Base-by-base conservation (phyloP, 805 yeast species). In the Teunomyces kruisii region DNA sequence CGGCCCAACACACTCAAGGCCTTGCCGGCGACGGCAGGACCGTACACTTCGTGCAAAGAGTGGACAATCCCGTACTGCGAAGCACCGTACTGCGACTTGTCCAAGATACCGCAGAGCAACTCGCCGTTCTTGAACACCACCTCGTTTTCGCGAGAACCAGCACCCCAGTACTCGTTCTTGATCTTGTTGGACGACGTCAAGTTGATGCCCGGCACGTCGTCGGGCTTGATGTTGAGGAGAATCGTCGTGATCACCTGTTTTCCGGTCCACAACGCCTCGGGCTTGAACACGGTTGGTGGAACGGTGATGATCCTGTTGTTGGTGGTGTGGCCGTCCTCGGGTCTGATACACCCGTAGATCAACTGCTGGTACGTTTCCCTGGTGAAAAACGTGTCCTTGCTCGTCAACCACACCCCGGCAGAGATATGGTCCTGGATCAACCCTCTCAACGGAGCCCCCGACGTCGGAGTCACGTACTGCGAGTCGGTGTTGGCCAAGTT, bases 381-480 rank as follows among this genome's bases (percentile, higher is more conserved):
- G 9, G 92, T 84, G 76, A 92, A 92, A 63, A 89, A 88, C 28
- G 91, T 72, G 61, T 95, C 98, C 68, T 91, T 89, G 68, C 75
- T 89, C 6, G 99, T 94, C 61, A 94, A 77, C 98, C 98, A 94
- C 33, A 95, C 96, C 74, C 99, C 99, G 7, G 98, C 98, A 58
- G 95, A 85, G 70, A 94, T 90, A 63, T 95, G 99, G 74, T 94
- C 99, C 76, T 94, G 99, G 68, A 95, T 95, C 67, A 94, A 78
- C 71, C 99, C 99, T 80, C 99, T 87, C 51, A 95, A 84, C 29
- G 99, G 99, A 47, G 96, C 78, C 65, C 99, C 99, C 9, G 97
- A 89, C 14, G 99, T 94, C 40, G 99, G 99, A 4, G 99, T 92
- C 64, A 94, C 77, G 67, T 94, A 94, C 73, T 94, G 99, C 49